Evolutionary conservation across 2,329 filamentous ascomycete genomes (phyloP).

Genomic region (Microcyclospora pomicola): DNA sequence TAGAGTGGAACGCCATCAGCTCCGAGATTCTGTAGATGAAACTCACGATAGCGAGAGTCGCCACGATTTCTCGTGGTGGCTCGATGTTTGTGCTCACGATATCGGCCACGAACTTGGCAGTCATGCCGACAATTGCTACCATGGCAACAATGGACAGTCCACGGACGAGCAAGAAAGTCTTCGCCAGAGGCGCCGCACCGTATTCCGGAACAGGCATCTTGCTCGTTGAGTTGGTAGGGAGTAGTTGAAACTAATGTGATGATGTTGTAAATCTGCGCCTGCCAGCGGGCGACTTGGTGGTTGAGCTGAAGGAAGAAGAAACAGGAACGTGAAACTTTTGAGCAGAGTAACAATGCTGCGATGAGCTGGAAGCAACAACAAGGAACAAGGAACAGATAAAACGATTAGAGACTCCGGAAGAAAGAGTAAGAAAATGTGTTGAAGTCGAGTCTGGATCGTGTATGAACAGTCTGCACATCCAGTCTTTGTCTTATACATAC

Average conservation of each 20-base stretch:
- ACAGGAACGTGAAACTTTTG: neutral
- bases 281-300: conserved; percentile 14
- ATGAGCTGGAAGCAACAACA: neutral
- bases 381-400: neutral
- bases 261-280: conserved; percentile 6
- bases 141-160: conserved; percentile 58
- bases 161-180: conserved; percentile 63
- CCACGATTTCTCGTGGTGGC: conserved; percentile 60
- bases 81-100: conserved; percentile 53
- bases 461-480: neutral
- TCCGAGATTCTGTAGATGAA: neutral
- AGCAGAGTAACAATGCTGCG: conserved; percentile 1
- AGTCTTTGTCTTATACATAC: conserved; percentile 2
- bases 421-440: conserved; percentile 4
- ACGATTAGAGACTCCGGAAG: conserved; percentile 1
- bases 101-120: conserved; percentile 66
- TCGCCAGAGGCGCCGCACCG: conserved; percentile 54
- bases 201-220: conserved; percentile 45
- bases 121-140: conserved; percentile 64
- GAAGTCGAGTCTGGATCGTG: conserved; percentile 1
- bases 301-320: neutral
- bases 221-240: conserved; percentile 4
- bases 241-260: conserved; percentile 4
- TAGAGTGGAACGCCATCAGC: conserved; percentile 5
- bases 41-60: conserved; percentile 66